Evolutionary conservation across 1,139 yeast genomes (phyloP).

Genomic region (Torulaspora pretoriensis): DNA sequence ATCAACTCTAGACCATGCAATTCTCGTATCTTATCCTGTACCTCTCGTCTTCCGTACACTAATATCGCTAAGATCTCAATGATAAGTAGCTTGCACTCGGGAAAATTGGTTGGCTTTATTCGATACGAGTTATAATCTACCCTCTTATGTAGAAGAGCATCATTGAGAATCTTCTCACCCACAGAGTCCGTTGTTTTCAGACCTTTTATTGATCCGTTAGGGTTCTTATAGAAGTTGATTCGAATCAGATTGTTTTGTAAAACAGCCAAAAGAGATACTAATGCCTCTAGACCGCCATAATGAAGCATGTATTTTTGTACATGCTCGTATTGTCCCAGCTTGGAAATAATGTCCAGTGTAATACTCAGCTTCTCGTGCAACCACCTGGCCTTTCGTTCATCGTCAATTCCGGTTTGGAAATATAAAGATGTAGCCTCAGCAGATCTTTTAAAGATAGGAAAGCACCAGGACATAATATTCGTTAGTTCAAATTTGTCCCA

Average conservation of each 20-base stretch:
- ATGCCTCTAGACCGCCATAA: constrained; percentile 45
- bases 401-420: constrained; percentile 22
- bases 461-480: constrained; percentile 53
- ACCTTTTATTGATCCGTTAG: constrained; percentile 29
- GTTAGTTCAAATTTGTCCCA: constrained; percentile 54
- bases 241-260: constrained; percentile 48
- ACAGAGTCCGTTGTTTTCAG: constrained; percentile 31
- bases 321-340: constrained; percentile 48
- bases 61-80: constrained; percentile 60
- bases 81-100: constrained; percentile 55
- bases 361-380: constrained; percentile 27
- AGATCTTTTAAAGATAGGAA: constrained; percentile 39
- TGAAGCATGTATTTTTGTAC: constrained; percentile 50
- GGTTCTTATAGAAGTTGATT: constrained; percentile 36
- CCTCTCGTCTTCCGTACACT: constrained; percentile 46
- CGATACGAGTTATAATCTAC: constrained; percentile 22
- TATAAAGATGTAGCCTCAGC: constrained; percentile 23
- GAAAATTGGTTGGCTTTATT: constrained; percentile 44
- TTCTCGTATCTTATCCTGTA: constrained; percentile 66
- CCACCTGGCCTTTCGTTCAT: constrained; percentile 19
- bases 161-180: constrained; percentile 29
- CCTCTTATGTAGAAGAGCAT: constrained; percentile 17
- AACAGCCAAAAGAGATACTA: constrained; percentile 45
- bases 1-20: constrained; percentile 66
- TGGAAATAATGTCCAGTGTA: constrained; percentile 49